These are phyloP conservation scores for Aspergillus uvarum DNA, from an alignment of 2,329 filamentous ascomycete genomes.

Conservation along the genomic window DNA sequence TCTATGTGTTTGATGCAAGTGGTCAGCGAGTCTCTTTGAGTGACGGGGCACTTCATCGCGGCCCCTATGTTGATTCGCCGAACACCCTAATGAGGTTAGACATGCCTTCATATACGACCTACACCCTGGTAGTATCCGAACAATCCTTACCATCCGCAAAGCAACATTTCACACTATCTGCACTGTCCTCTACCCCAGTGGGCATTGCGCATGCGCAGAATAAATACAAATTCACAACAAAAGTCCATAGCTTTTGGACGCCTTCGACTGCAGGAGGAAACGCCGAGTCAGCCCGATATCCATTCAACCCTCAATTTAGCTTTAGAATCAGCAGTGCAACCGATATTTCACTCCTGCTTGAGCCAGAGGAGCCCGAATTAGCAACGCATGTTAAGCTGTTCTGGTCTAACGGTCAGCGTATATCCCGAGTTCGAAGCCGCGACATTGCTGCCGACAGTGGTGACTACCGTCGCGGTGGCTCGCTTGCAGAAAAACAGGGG, in stretches of 20 bases:
- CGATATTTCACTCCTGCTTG: conserved; percentile 71
- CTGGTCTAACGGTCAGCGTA: conserved; percentile 71
- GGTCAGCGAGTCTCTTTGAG: conserved; percentile 73
- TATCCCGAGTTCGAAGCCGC: conserved; percentile 65
- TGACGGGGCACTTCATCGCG: conserved; percentile 69
- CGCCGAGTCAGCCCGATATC: conserved; percentile 71
- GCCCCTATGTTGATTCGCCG: conserved; percentile 89
- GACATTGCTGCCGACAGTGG: conserved; percentile 81
- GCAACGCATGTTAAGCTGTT: conserved; percentile 83
- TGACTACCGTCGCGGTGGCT: conserved; percentile 82
- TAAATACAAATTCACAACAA: conserved; percentile 59
- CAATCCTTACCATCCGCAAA: conserved; percentile 70
- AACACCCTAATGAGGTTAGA: conserved; percentile 82
- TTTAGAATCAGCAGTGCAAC: conserved; percentile 58
- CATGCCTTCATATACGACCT: conserved; percentile 50
- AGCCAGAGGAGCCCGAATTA: conserved; percentile 64
- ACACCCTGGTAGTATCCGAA: conserved; percentile 71
- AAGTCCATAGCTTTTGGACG: conserved; percentile 69
- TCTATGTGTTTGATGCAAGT: conserved; percentile 73
- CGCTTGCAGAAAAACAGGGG: conserved; percentile 61
- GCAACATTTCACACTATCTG: conserved; percentile 84
- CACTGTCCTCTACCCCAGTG: conserved; percentile 69
- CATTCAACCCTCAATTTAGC: conserved; percentile 83
- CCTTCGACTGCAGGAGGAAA: conserved; percentile 80
- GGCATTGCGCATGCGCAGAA: conserved; percentile 62